Base-by-base conservation (phyloP, 78 protist species). In the Dictyostelium capitatum region DNA sequence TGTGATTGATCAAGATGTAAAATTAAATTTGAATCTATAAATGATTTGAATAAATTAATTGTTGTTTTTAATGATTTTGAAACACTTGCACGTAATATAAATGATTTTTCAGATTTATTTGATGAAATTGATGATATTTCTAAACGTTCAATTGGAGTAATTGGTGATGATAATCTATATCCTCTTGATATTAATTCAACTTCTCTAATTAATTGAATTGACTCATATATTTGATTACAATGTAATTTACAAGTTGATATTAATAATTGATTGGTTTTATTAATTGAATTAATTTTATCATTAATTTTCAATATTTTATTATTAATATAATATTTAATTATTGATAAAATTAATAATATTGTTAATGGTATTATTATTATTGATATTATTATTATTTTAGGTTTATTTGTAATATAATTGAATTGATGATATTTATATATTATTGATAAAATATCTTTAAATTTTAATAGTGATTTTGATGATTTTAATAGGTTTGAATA, bases 101-200 rank as follows among this genome's bases (percentile, higher is more conserved):
- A 56, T 32, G 83, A 79, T 56, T 79, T 79, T 30, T 79, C 83
- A 25, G 83, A 79, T 79, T 79, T 79, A 20, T 30, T 19, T 19
- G 25, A 9, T 43, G 19, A 43, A 10, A 64, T n/a, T 6, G 7
- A 1, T 3, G 59, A 50, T 28, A 23, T 28, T 79, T 79, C 83
- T 32, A 79, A 15, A 54, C 83, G 54, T 37, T 79, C 83, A 56
- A 79, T 79, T 51, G 83, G 83, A 25, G 83, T 69, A 37, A 73
- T 12, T 12, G 91, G 91, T 46, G 91, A 53, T 53, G 91, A 83
- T 62, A 83, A 28, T 73, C 91, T 83, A 37, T 83, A 83, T 6
- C 91, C 91, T 73, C 80, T 83, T 30, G 91, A 83, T 37, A 83
- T 83, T 23, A 83, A 46, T 41, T 83, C 91, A 19, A 83, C 82